Percentiles rank a stretch among this genome's conserved stretches.
Conservation (phyloP, 345 rosid species). For the Bretschneidera sinensis region DNA sequence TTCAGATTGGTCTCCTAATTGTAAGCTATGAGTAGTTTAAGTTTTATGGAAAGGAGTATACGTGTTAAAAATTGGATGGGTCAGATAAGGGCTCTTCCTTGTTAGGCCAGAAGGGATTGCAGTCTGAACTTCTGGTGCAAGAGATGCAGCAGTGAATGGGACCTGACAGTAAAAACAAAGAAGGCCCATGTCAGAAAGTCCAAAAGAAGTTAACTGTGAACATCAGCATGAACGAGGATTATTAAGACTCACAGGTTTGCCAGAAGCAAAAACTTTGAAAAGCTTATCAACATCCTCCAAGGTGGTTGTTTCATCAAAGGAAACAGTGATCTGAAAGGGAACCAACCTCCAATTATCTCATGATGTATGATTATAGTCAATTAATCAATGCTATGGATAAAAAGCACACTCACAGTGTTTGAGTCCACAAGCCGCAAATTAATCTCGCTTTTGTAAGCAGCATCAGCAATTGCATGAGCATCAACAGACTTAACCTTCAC, state of each 20-base stretch:
- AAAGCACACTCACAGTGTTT: slow-evolving; percentile 59
- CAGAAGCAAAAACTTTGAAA: slow-evolving; percentile 66
- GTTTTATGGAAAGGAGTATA: slow-evolving; percentile 26
- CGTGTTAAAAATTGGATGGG: slow-evolving; percentile 85
- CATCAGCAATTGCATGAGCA: slow-evolving; percentile 77
- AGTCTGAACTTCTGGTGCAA: slow-evolving; percentile 74
- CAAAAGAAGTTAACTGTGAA: slow-evolving; percentile 10
- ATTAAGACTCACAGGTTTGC: slow-evolving; percentile 65
- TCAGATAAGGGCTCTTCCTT: slow-evolving; percentile 76
- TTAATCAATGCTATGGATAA: slow-evolving; percentile 5
- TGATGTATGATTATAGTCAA: not conserved
- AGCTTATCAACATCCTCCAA: slow-evolving; percentile 89
- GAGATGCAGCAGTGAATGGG: slow-evolving; percentile 75
- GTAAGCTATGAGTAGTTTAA: slow-evolving; percentile 15
- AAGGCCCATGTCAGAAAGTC: not conserved
- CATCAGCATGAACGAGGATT: slow-evolving; percentile 6
- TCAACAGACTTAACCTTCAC: slow-evolving; percentile 79
- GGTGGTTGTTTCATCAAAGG: slow-evolving; percentile 95
- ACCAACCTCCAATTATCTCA: slow-evolving; percentile 15
- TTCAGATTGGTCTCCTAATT: slow-evolving; percentile 19
- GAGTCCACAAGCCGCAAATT: slow-evolving; percentile 81
- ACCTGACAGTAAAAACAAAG: slow-evolving; percentile 45
- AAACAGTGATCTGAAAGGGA: slow-evolving; percentile 67
- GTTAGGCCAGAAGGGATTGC: slow-evolving; percentile 64
- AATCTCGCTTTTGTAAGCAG: slow-evolving; percentile 64